Base-by-base conservation (phyloP, 2,329 filamentous ascomycete species). In the Xylariaceae sp. region DNA sequence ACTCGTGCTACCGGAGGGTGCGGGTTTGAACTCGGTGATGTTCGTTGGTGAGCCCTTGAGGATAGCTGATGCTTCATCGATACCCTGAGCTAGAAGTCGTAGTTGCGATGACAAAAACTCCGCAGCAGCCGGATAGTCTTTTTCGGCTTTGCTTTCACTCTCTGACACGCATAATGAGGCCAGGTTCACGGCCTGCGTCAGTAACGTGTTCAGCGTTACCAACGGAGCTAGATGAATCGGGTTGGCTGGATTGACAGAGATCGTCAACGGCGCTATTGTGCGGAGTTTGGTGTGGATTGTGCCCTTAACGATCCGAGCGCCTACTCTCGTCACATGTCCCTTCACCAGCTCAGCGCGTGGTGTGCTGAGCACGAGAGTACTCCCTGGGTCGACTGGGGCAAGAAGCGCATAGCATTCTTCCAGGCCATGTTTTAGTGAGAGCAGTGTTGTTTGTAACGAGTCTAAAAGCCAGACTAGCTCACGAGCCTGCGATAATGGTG, bases 331-430 rank as follows among this genome's bases (percentile, higher is more conserved):
- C 61, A 97, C 85, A 68, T 91, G 90, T 15, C 94, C 94, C 74
- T 99, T 99, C 63, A 97, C 86, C 66, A 84, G 86, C 77, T 99
- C 94, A 57, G 90, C 93, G 58, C 92, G 85, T 58, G 88, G 83
- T 11, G 92, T 95, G 62, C 89, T 94, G 65, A 99, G 82, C 35
- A 94, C 92, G 34, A 99, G 84, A 0, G 93, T 99, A 67, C 88
- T 92, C 7, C 92, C 92, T 0, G 88, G 87, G 70, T 96, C 91
- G 64, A 88, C 82, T 1, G 93, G 92, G 6, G 91, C 88, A 35
- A 99, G 85, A 23, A 97, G 82, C 15, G 88, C 86, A 66, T 92
- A 90, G 76, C 92, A 97, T 75, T 97, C 92, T 72, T 94, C 87
- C 2, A 97, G 83, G 60, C 91, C 90, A 66, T 79, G 75, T 67